A percentile compares a stretch with the other conserved stretches of the same genome.
These are phyloP conservation scores for Boletus patriciae DNA, from an alignment of 768 basidiomycete species.

Conservation along the genomic window DNA sequence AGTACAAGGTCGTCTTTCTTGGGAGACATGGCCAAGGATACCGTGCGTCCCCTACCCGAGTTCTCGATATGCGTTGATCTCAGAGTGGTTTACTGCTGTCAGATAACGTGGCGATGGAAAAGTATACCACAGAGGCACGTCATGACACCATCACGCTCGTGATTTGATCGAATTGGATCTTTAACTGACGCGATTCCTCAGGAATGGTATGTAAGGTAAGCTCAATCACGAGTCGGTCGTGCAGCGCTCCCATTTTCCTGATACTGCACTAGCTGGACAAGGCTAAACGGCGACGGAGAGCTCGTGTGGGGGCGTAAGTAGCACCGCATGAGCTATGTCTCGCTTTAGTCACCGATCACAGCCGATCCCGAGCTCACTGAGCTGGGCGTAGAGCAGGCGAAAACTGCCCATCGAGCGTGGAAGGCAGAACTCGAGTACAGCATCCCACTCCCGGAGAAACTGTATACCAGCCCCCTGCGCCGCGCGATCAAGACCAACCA, in stretches of 20 bases:
- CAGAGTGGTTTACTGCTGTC: slow-evolving; percentile 46
- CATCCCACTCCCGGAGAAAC: slow-evolving; percentile 53
- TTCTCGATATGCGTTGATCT: neutral
- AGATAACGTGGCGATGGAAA: slow-evolving; percentile 72
- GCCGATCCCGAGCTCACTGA: slow-evolving; percentile 68
- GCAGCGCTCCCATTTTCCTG: neutral
- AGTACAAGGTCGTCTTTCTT: slow-evolving; percentile 64
- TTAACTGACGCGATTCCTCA: slow-evolving; percentile 13
- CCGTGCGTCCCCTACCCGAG: slow-evolving; percentile 45
- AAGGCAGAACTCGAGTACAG: slow-evolving; percentile 38
- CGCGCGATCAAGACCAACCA: slow-evolving; percentile 59
- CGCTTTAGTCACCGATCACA: slow-evolving; percentile 22
- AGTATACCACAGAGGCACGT: slow-evolving; percentile 54
- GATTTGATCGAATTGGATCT: neutral
- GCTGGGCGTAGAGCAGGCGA: slow-evolving; percentile 57
- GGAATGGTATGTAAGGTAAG: slow-evolving; percentile 60
- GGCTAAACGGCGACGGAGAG: slow-evolving; percentile 60
- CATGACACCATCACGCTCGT: neutral
- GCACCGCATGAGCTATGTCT: neutral
- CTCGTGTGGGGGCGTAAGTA: slow-evolving; percentile 73
- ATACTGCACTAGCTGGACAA: slow-evolving; percentile 49
- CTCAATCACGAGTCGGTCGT: slow-evolving; percentile 2
- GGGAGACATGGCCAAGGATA: slow-evolving; percentile 73
- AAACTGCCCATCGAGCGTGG: slow-evolving; percentile 47
- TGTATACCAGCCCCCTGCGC: slow-evolving; percentile 64